Evolutionary conservation across 1,284 basidiomycete genomes (phyloP).

Genomic region (Mycena sp.): DNA sequence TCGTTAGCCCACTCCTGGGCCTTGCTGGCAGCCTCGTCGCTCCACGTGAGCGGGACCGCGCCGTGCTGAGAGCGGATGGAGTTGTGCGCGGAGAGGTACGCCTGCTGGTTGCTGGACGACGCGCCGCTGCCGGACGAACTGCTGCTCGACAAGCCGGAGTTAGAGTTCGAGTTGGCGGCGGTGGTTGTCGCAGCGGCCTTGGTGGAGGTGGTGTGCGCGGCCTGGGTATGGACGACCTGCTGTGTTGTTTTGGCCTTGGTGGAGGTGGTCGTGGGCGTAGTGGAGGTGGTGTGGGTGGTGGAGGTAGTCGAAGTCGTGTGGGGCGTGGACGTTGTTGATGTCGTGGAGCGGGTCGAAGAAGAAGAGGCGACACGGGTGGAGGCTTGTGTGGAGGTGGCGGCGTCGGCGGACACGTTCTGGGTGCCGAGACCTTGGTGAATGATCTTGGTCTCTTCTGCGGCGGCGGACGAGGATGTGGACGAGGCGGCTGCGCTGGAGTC

Average conservation of each 20-base stretch:
- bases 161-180: constrained; percentile 1
- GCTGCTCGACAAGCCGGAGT: constrained; percentile 5
- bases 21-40: constrained; percentile 57
- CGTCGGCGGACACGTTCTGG: constrained; percentile 23
- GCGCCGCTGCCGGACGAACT: constrained; percentile 9
- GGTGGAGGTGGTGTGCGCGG: background rate
- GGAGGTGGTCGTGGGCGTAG: constrained; percentile 28
- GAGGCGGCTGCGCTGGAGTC: constrained; percentile 21
- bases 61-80: constrained; percentile 66
- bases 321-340: constrained; percentile 29
- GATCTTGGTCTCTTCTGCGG: background rate
- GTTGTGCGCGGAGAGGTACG: constrained; percentile 69
- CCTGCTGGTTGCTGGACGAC: constrained; percentile 45
- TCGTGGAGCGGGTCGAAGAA: constrained; percentile 21
- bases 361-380: constrained; percentile 21
- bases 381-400: constrained; percentile 23
- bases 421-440: constrained; percentile 23
- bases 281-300: constrained; percentile 24
- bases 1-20: constrained; percentile 73
- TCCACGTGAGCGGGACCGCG: constrained; percentile 67
- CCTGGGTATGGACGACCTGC: constrained; percentile 27
- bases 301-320: constrained; percentile 29
- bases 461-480: constrained; percentile 27
- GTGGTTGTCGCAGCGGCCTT: background rate
- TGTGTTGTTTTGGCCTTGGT: constrained; percentile 25